Percentiles rank a stretch among this genome's conserved stretches.
These are phyloP conservation scores for Exobasidium cylindrosporum DNA, from an alignment of 1,284 basidiomycete species.

Conservation along the genomic window DNA sequence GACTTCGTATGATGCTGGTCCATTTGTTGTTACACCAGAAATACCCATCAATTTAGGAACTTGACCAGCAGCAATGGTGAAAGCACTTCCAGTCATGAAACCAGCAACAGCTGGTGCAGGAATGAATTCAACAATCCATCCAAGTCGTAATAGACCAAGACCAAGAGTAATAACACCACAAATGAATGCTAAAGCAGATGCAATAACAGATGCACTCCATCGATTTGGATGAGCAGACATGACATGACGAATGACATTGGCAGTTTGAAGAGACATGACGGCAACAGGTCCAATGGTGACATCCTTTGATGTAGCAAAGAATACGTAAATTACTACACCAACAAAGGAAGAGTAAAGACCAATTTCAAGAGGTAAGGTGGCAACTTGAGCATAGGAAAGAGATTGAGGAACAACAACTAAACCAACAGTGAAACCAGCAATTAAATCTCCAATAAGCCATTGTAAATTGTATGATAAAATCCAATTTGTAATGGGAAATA, in stretches of 20 bases:
- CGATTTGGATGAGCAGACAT: slow-evolving; percentile 7
- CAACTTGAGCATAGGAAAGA: slow-evolving; percentile 69
- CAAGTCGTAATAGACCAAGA: slow-evolving; percentile 84
- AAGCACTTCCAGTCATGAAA: slow-evolving; percentile 62
- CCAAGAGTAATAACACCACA: slow-evolving; percentile 89
- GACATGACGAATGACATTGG: slow-evolving; percentile 59
- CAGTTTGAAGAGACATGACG: slow-evolving; percentile 91
- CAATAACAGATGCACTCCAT: slow-evolving; percentile 66
- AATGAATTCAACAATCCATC: slow-evolving; percentile 95
- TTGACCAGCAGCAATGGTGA: slow-evolving; percentile 52
- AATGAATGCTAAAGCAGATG: slow-evolving; percentile 78
- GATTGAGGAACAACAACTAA: slow-evolving; percentile 54
- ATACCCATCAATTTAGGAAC: slow-evolving; percentile 51
- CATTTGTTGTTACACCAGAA: slow-evolving; percentile 36
- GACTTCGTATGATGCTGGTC: slow-evolving; percentile 71
- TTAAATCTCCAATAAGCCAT: slow-evolving; percentile 55
- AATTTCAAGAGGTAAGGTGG: slow-evolving; percentile 78
- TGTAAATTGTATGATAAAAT: slow-evolving; percentile 54
- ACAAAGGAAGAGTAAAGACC: slow-evolving; percentile 95
- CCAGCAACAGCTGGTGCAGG: slow-evolving; percentile 85
- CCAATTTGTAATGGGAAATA: slow-evolving; percentile 56
- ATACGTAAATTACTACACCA: slow-evolving; percentile 68
- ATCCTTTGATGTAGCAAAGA: slow-evolving; percentile 55
- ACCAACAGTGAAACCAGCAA: slow-evolving; percentile 56
- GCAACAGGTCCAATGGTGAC: slow-evolving; percentile 61